Conservation (phyloP, 1,284 basidiomycete genomes). For the Boletus holoroseus region DNA sequence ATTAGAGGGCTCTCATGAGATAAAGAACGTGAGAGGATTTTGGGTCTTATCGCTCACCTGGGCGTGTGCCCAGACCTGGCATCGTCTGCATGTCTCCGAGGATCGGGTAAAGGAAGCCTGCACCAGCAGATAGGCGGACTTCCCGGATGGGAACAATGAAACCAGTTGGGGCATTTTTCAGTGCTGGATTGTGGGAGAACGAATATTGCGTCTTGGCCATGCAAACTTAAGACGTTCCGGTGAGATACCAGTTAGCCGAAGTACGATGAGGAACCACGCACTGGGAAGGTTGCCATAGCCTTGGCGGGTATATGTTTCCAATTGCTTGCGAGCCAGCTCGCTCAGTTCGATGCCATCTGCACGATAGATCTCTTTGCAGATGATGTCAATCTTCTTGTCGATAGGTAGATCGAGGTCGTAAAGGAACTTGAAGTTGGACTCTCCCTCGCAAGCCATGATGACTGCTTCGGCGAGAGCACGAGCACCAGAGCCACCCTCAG, state of each 20-base stretch:
- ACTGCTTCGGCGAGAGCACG: conserved; percentile 84
- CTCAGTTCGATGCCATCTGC: conserved; percentile 85
- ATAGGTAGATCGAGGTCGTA: conserved; percentile 84
- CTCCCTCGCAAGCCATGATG: conserved; percentile 77
- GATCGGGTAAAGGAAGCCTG: conserved; percentile 94
- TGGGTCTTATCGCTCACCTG: conserved; percentile 46
- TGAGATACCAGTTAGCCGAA: conserved; percentile 6
- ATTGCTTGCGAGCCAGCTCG: conserved; percentile 77
- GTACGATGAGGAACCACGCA: conserved; percentile 36
- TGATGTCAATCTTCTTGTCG: conserved; percentile 82
- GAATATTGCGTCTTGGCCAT: conserved; percentile 99
- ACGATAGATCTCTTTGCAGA: conserved; percentile 86
- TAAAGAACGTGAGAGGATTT: neutral
- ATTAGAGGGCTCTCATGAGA: conserved; percentile 16
- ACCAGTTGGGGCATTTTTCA: conserved; percentile 85
- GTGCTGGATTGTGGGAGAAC: conserved; percentile 89
- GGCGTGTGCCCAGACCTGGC: conserved; percentile 93
- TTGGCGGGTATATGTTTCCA: conserved; percentile 90
- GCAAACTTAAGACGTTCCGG: conserved; percentile 54
- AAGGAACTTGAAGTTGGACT: conserved; percentile 83
- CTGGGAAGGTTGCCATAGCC: conserved; percentile 79
- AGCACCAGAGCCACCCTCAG: conserved; percentile 86
- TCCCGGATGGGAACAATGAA: conserved; percentile 93
- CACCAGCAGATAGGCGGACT: conserved; percentile 87
- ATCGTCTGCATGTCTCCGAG: conserved; percentile 96